Evolutionary conservation across 2,329 filamentous ascomycete species (phyloP), one percentile per base, ranked within the genome.

Genomic region (Stromatinia cepivora): DNA sequence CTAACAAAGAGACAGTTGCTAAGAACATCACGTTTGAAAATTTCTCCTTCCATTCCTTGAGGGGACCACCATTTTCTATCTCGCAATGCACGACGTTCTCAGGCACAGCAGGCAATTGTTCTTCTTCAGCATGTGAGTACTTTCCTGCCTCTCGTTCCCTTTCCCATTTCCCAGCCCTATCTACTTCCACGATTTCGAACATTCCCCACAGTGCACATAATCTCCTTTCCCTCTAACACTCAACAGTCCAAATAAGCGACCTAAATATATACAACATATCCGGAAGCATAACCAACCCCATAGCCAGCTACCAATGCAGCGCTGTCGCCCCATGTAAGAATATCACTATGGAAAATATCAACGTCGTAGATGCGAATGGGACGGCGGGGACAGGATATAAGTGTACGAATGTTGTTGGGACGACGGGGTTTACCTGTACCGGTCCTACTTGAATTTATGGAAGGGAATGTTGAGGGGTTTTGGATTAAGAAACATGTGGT

Each of bases 31-130:
- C 64, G 1, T 70, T 67, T 28, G 48, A 34, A 15, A 42, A 70
- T 31, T 59, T 70, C 20, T 52, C 63, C 25, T 68, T 70, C 34
- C 13, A 67, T 54, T 53, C 54, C 17, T 39, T 56, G 25, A 25
- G 59, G 9, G 54, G 42, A 3, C 31, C 63, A 20, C 64, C 64
- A 13, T 77, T 82, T 61, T 68, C 77, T 1, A 79, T 82, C 48
- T 79, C 77, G 1, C 81, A 82, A 71, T 82, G 81, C 70, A 82
- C 80, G 0, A 75, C 76, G 0, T 82, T 80, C 69, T 77, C 69
- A 4, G 78, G 78, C 3, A 75, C 77, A 5, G 73, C 71, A 17
- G 80, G 81, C 0, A 80, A 82, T 64, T 82, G 80, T 72, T 80
- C 79, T 1, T 80, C 79, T 17, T 79, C 77, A 11, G 64, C 64